Base-by-base conservation (phyloP, 2,329 filamentous ascomycete genomes). In the Emmonsiellopsis sp. region DNA sequence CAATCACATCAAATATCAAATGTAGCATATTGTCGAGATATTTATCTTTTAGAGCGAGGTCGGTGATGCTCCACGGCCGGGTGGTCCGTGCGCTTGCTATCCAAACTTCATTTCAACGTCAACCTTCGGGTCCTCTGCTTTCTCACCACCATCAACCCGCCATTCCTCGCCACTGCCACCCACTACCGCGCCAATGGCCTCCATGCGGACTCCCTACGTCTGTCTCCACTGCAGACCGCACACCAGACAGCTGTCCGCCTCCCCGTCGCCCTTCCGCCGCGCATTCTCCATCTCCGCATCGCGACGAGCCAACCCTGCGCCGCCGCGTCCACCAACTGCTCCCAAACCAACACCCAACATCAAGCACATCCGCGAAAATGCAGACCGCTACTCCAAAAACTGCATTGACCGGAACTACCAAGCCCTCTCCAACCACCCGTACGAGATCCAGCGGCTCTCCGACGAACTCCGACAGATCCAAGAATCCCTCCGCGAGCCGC, bases 361-460 rank as follows among this genome's bases (percentile, higher is more conserved):
- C 66, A 92, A 89, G 69, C 86, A 93, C 73, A 95, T 98, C 68
- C 90, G 91, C 54, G 81, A 89, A 65, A 87, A 94, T 70, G 82
- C 87, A 13, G 81, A 85, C 11, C 78, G 94, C 13, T 87, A 96
- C 75, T 80, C 86, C 61, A 77, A 85, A 60, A 97, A 94, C 65
- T 95, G 89, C 71, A 68, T 86, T 55, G 85, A 90, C 60, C 84
- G 93, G 61, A 96, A 96, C 69, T 96, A 96, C 73, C 77, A 68
- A 11, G 67, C 71, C 0, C 76, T 79, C 52, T 70, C 75, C 10
- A 70, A 73, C 11, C 73, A 79, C 49, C 76, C 81, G 2, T 76
- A 72, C 63, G 70, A 71, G 40, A 83, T 85, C 44, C 59, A 69
- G 69, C 64, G 64, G n/a, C 61, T 74, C 11, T 66, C 67, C 7